phyloP scores from a whole-genome alignment of 495 filamentous ascomycete genomes.

The Polyplosphaeria fusca region DNA sequence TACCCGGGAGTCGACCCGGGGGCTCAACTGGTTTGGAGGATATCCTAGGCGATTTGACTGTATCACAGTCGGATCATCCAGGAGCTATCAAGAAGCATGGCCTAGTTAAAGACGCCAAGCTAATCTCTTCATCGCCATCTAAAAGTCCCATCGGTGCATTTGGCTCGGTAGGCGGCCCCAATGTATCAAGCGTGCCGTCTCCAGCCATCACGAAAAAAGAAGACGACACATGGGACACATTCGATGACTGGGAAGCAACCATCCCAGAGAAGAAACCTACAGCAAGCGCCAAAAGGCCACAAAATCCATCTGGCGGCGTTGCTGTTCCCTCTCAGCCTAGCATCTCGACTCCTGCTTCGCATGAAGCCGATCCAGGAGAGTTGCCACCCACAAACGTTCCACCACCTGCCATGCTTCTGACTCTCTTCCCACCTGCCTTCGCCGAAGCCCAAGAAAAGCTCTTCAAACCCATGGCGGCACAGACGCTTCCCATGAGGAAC shows the following conservation, averaged over 20 bases:
- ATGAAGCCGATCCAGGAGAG: constrained; percentile 27
- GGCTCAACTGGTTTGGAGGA: constrained; percentile 4
- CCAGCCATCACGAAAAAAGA: constrained; percentile 1
- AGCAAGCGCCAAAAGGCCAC: background rate
- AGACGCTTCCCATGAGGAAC: constrained; percentile 43
- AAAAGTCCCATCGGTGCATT: constrained; percentile 14
- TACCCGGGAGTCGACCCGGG: background rate
- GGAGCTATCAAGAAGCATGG: background rate
- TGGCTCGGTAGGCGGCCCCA: constrained; percentile 1
- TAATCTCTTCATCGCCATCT: background rate
- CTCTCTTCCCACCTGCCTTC: constrained; percentile 66
- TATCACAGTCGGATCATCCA: constrained; percentile 12
- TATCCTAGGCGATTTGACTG: constrained; percentile 14
- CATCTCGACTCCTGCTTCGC: background rate
- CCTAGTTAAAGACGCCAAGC: background rate
- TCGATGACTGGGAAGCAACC: constrained; percentile 36
- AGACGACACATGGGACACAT: constrained; percentile 40
- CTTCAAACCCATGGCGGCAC: constrained; percentile 37
- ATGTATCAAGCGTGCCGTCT: background rate
- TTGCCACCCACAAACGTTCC: constrained; percentile 82
- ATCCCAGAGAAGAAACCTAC: constrained; percentile 11
- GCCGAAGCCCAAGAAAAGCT: constrained; percentile 45
- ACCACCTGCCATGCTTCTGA: constrained; percentile 77
- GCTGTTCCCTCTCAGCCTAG: constrained; percentile 4
- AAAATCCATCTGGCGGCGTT: background rate